Base-by-base conservation (phyloP, 441 rosid genomes). In the Brassica hybrid region DNA sequence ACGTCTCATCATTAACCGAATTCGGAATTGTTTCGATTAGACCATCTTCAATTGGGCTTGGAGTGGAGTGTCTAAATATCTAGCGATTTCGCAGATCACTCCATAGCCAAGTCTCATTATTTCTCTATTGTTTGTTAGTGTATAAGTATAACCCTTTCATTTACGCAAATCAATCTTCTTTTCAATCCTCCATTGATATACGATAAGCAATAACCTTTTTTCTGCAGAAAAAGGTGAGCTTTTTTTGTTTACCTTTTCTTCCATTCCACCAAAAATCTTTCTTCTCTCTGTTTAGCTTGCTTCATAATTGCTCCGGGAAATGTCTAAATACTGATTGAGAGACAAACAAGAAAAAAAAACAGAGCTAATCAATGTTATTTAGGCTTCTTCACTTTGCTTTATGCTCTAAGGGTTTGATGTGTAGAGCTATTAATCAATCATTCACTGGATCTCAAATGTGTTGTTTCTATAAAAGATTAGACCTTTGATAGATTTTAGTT, bases 111-210 rank as follows among this genome's bases (percentile, higher is more conserved):
- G 58, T 52, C 7, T 14, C 58, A 52, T 6, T 52, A 2, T 52
- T 52, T 52, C 10, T 52, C 58, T 52, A 14, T 52, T 52, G 58
- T 52, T 52, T 14, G 19, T 52, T 16, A 6, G 19, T 52, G 56
- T 14, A 13, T 48, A 48, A 48, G n/a, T n/a, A n/a, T n/a, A n/a
- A n/a, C n/a, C 58, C 19, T 52, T 52, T 52, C 58, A 52, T 16
- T 52, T 52, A 52, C 58, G 58, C 58, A 52, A 52, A 52, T 52
- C 19, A 14, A 52, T 52, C 58, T 14, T 52, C 58, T 52, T 52
- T 7, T 52, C 58, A 52, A 52, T 58, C 48, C 67, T 58, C 50
- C 73, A 58, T 59, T 67, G 19, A 48, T 45, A 34, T 60, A 59
- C 8, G 57, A 36, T 38, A 54, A 59, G 73, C 27, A 32, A 67